These are phyloP conservation scores for Phytomonas sp. DNA, from an alignment of 208 protist genomes.

Conservation along the genomic window DNA sequence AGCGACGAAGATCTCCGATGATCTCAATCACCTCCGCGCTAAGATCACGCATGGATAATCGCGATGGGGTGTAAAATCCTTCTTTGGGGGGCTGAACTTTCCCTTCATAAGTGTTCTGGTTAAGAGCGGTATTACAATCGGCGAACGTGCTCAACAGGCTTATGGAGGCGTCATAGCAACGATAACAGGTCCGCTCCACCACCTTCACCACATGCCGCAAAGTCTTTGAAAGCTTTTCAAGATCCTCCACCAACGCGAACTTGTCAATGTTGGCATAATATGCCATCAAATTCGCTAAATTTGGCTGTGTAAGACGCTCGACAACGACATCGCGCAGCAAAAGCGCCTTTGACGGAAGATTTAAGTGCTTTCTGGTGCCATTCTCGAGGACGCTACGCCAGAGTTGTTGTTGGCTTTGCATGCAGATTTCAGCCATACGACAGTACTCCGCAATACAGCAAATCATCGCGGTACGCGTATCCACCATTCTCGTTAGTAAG, in stretches of 20 bases:
- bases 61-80: not conserved
- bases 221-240: conserved; percentile 17
- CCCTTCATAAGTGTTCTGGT: not conserved
- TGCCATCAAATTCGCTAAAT: not conserved
- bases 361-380: conserved; percentile 15
- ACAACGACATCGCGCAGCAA: conserved; percentile 48
- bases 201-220: conserved; percentile 12
- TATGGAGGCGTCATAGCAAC: conserved; percentile 24
- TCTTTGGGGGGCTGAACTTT: not conserved
- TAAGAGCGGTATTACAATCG: too few relatives aligned
- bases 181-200: conserved; percentile 26
- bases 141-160: not conserved
- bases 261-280: conserved; percentile 19
- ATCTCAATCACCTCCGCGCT: conserved; percentile 9
- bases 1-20: conserved; percentile 31
- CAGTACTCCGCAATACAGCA: conserved; percentile 47
- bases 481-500: conserved; percentile 19
- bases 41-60: not conserved
- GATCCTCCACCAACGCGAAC: conserved; percentile 23
- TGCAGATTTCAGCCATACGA: conserved; percentile 22
- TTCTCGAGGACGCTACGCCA: conserved; percentile 24
- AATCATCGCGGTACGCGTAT: conserved; percentile 20
- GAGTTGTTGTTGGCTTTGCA: conserved; percentile 13
- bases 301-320: conserved; percentile 35
- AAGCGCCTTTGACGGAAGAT: conserved; percentile 30